Evolutionary conservation across 768 basidiomycete species (phyloP), one percentile per base, ranked within the genome.

Genomic region (Tylopilus subfusipes): DNA sequence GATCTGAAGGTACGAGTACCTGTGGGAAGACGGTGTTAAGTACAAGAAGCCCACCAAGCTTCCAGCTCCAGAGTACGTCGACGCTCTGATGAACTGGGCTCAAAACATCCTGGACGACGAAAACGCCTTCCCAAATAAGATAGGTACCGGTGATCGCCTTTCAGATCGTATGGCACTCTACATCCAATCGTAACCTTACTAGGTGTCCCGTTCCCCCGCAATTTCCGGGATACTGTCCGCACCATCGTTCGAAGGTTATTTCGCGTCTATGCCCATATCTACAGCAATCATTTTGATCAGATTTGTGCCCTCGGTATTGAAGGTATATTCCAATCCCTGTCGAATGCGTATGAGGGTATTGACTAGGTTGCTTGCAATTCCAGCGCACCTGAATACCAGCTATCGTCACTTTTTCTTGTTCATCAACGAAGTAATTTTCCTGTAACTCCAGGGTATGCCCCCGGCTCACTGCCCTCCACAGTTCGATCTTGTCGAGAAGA

Each of bases 241-340:
- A 93, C 91, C 11, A 93, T 99, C 55, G 82, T 93, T 53, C 82
- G 97, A 42, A 83, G 97, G 25, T 72, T 99, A 52, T 99, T 99
- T 80, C 83, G 97, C 18, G 90, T 99, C 39, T 99, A 99, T 69
- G 97, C 94, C 19, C 97, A 99, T 70, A 86, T 98, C 66, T 99
- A 99, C 77, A 96, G 94, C 78, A 96, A 93, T 62, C 97, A 99
- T 72, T 98, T 99, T 70, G 97, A 98, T 64, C 96, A 98, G 64
- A 92, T 98, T 55, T 98, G 96, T 70, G 97, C 97, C 14, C 75
- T 99, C 43, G 95, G 95, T 6, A 98, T 99, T 49, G 97, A 99
- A 82, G 96, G 96, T 96, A 56, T 38, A 76, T 31, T 48, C 7
- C 14, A 13, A 16, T 24, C 18, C 29, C 13, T 43, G 21, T 9